A percentile compares a stretch with the other conserved stretches of the same genome.
Conservation (phyloP, 2,329 filamentous ascomycete genomes). For the Xylariales sp. region DNA sequence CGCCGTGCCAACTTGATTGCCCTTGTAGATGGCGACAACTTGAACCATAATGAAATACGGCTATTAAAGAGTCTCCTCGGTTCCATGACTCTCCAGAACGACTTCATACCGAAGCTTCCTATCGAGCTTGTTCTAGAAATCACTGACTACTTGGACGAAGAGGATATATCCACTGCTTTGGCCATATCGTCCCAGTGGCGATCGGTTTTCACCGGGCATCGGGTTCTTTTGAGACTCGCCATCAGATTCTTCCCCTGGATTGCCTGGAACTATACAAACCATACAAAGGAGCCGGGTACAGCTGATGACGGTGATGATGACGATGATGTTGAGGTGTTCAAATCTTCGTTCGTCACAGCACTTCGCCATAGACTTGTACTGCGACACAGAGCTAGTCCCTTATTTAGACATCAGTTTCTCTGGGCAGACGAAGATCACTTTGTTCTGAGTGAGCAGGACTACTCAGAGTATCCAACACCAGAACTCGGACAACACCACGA, state of each 20-base stretch:
- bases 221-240: slow-evolving; percentile 3
- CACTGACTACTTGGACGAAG: background rate
- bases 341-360: no score
- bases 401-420: background rate
- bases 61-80: slow-evolving; percentile 4
- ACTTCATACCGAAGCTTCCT: slow-evolving; percentile 3
- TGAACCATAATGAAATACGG: slow-evolving; percentile 2
- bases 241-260: slow-evolving; percentile 4
- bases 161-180: slow-evolving; percentile 2
- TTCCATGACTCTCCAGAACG: slow-evolving; percentile 4
- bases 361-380: no score
- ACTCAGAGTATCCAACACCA: background rate
- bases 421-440: slow-evolving; percentile 1
- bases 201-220: background rate
- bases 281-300: no score
- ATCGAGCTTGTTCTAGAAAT: slow-evolving; percentile 3
- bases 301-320: no score
- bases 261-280: background rate
- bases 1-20: background rate
- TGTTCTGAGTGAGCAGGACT: background rate
- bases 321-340: no score
- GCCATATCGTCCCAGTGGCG: background rate
- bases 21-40: background rate
- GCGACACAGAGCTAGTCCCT: background rate
- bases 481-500: background rate